Evolutionary conservation across 2,329 filamentous ascomycete species (phyloP), one percentile per base, ranked within the genome.

Genomic region (Microsporum ferrugineum): DNA sequence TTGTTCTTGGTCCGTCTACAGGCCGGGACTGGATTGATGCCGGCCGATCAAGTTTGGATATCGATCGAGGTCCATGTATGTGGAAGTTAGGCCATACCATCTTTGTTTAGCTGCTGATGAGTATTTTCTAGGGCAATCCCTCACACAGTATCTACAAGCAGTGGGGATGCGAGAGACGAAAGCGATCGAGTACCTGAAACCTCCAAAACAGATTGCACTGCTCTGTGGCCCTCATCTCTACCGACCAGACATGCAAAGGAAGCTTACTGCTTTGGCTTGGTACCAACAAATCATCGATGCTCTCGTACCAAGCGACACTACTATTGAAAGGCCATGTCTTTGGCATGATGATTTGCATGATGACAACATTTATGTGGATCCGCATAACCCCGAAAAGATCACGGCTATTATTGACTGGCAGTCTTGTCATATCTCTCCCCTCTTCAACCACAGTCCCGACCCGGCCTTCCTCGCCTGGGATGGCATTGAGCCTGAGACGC

Each of bases 361-460:
- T 64, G 67, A 69, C 17, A 71, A 71, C 61, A 63, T 73, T 56
- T 73, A 72, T 41, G 65, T 72, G 33, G 70, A 73, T 63, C 68
- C 67, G 23, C 8, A 66, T 6, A 6, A 69, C 69, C 64, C 66
- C 1, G 64, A 59, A 60, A 65, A 60, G 4, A 68, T 72, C 27
- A 66, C 66, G 3, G 66, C 66, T 6, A 70, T 73, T 6, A 71
- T 73, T 29, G 68, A 72, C 63, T 72, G 69, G 70, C 68, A 72
- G 61, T 70, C 68, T 29, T 65, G 63, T 31, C 68, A 71, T 33
- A 63, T 71, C 58, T 66, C 68, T 1, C 70, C 70, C 2, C 67
- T 71, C 45, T 69, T 70, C 53, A 68, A 67, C 60, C 68, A 71
- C 3, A 66, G 65, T 60, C 66, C 64, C 27, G 66, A 69, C 49